phyloP scores from a whole-genome alignment of 768 basidiomycete species.

The Podaxis sp. region DNA sequence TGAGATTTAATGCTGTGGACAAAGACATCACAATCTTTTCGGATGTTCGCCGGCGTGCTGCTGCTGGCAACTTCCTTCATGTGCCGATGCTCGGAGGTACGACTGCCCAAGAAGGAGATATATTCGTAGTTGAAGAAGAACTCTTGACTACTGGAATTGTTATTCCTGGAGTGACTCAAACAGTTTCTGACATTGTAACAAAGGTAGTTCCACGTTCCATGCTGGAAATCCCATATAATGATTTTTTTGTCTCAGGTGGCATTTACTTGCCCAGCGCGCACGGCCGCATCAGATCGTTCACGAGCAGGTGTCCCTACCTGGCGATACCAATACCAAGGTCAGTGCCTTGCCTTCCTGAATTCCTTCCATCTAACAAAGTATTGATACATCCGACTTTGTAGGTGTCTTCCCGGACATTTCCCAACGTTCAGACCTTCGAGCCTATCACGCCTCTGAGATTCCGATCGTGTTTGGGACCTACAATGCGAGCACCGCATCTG shows the following conservation, averaged over 20 bases:
- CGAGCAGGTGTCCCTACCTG: slow-evolving; percentile 28
- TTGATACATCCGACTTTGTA: slow-evolving; percentile 13
- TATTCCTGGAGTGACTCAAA: slow-evolving; percentile 28
- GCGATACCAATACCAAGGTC: slow-evolving; percentile 31
- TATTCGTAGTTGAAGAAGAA: slow-evolving; percentile 30
- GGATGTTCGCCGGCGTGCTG: slow-evolving; percentile 23
- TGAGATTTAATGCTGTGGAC: neutral
- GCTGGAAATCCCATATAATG: neutral
- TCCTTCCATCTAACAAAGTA: neutral
- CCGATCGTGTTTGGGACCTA: slow-evolving; percentile 38
- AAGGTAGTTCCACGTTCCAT: slow-evolving; percentile 21
- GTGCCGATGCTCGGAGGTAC: slow-evolving; percentile 31
- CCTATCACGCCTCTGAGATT: slow-evolving; percentile 39
- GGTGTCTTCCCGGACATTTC: slow-evolving; percentile 39
- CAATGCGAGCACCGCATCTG: slow-evolving; percentile 7
- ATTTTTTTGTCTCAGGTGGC: slow-evolving; percentile 17
- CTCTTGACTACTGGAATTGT: slow-evolving; percentile 25
- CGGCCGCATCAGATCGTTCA: slow-evolving; percentile 25
- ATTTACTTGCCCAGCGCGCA: slow-evolving; percentile 31
- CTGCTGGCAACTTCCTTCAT: slow-evolving; percentile 28
- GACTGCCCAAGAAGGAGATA: slow-evolving; percentile 32
- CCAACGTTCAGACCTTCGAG: slow-evolving; percentile 31
- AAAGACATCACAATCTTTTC: slow-evolving; percentile 32
- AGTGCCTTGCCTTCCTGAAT: neutral
- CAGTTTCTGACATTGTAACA: slow-evolving; percentile 31